Conservation (phyloP, 1,284 basidiomycete genomes). For the Sparassis latifolia region DNA sequence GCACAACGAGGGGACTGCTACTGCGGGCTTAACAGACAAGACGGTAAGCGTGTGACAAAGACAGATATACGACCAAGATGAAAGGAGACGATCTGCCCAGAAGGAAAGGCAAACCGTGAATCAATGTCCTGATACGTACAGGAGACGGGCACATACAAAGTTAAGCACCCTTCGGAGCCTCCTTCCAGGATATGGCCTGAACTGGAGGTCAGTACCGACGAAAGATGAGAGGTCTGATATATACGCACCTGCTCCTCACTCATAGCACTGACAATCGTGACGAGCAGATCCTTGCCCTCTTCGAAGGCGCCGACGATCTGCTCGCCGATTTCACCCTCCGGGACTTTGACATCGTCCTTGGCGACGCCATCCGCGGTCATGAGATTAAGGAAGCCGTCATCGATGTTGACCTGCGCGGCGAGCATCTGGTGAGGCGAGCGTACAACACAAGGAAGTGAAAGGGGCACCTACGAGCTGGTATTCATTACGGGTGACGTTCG, state of each 20-base stretch:
- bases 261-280: constrained; percentile 93
- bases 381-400: constrained; percentile 93
- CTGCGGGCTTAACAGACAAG: constrained; percentile 3
- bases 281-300: constrained; percentile 80
- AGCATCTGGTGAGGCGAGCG: neutral
- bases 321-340: constrained; percentile 80
- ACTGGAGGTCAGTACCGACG: constrained; percentile 3
- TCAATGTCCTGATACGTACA: neutral
- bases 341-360: constrained; percentile 96
- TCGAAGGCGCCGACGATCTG: constrained; percentile 76
- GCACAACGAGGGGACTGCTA: constrained; percentile 11
- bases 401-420: constrained; percentile 64
- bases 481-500: constrained; percentile 89
- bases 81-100: neutral
- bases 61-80: constrained; percentile 11
- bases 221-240: neutral
- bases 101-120: constrained; percentile 1
- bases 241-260: constrained; percentile 73
- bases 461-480: constrained; percentile 72
- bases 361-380: constrained; percentile 78
- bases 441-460: neutral
- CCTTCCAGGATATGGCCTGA: constrained; percentile 81
- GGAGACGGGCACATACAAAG: neutral
- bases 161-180: constrained; percentile 61
- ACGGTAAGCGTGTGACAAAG: constrained; percentile 7